These are phyloP conservation scores for Meredithiella fracta DNA, from an alignment of 2,329 filamentous ascomycete species.

Conservation along the genomic window DNA sequence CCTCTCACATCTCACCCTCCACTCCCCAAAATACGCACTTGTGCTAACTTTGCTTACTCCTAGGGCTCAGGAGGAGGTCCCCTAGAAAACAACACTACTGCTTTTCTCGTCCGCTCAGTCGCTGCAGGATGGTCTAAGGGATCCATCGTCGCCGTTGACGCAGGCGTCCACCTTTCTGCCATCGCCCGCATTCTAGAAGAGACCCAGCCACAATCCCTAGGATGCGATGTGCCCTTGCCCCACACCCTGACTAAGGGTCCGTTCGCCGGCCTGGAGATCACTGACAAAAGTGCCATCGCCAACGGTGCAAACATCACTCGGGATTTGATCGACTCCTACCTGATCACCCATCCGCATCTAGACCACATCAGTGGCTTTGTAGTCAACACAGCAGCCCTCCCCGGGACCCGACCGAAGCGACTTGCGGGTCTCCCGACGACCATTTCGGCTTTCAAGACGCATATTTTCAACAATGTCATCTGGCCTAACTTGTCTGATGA, in stretches of 20 bases:
- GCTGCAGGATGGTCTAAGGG: constrained; percentile 64
- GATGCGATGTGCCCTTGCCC: constrained; percentile 23
- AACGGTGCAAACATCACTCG: constrained; percentile 71
- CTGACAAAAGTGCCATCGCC: constrained; percentile 46
- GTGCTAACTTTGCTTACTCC: constrained; percentile 19
- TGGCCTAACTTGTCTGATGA: constrained; percentile 97
- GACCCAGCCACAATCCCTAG: constrained; percentile 26
- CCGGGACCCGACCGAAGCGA: constrained; percentile 66
- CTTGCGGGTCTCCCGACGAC: constrained; percentile 74
- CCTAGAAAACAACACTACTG: constrained; percentile 75
- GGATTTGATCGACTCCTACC: constrained; percentile 67
- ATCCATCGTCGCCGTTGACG: constrained; percentile 83
- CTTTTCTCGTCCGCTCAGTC: constrained; percentile 71
- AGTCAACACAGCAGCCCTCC: constrained; percentile 78
- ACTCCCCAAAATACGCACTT: not conserved
- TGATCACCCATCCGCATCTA: constrained; percentile 93
- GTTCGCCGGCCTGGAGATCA: constrained; percentile 63
- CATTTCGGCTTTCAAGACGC: constrained; percentile 79
- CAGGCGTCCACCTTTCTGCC: constrained; percentile 72
- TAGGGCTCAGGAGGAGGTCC: constrained; percentile 85
- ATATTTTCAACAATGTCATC: constrained; percentile 95
- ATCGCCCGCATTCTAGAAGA: constrained; percentile 64
- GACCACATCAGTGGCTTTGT: constrained; percentile 87
- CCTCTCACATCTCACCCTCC: not conserved
- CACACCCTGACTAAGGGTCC: constrained; percentile 50